Evolutionary conservation across 495 filamentous ascomycete genomes (phyloP), one percentile per base, ranked within the genome.

Genomic region (Annulohypoxylon moriforme): DNA sequence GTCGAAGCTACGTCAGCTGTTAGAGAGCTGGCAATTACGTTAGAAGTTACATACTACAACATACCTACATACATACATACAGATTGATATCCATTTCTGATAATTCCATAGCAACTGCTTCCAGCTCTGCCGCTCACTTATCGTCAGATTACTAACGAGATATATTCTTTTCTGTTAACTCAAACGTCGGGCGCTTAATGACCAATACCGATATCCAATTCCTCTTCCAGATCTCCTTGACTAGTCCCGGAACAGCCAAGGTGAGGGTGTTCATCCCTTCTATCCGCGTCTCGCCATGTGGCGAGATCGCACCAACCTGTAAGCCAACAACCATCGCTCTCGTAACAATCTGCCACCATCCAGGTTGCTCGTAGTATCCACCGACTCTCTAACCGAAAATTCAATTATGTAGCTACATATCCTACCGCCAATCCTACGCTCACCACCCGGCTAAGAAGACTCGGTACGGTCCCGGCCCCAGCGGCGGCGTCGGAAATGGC

Each of bases 271-370:
- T 36, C 60, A 67, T 68, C 57, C 58, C 79, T 78, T 78, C 78
- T 78, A 80, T 75, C 76, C 69, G 83, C 81, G 83, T 84, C 84
- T 29, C 88, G 89, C 85, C 75, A 95, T 97, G 92, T 97, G 93
- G 92, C 93, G 96, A 84, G 96, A 99, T 87, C 89, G 96, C 83
- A 99, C 96, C 55, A 99, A 98, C 79, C 91, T 99, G 95, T 97
- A 87, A 67, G 87, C 75, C 24, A 46, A 20, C 56, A 46, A 11
- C 56, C 53, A 50, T 57, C 56, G 24, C 31, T 31, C 22, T 44
- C 31, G 34, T 20, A 22, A 24, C 11, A 24, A 18, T 7, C 5
- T 63, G 46, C 27, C 27, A 1, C 22, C 29, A 36, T 53, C 27
- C n/a, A 29, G 14, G 1, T 55, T 14, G 60, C 64, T 72, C 22